A percentile compares a stretch with the other conserved stretches of the same genome.
These are phyloP conservation scores for Agaricus subrufescens DNA, from an alignment of 768 basidiomycete species.

Conservation along the genomic window DNA sequence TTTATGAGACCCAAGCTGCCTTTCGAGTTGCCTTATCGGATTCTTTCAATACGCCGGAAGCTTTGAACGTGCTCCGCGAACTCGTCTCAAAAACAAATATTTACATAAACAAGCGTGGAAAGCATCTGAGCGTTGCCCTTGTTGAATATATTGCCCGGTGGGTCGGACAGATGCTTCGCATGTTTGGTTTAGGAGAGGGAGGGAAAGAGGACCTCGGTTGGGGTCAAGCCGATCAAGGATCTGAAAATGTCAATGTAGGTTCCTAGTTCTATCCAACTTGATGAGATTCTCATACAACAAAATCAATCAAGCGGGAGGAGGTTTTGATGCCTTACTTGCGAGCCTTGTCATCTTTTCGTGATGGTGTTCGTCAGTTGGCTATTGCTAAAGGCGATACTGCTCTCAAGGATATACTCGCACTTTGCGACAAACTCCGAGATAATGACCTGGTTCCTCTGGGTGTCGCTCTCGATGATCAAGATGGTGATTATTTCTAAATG, in stretches of 20 bases:
- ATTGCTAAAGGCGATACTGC: slow-evolving; percentile 64
- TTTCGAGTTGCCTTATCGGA: slow-evolving; percentile 91
- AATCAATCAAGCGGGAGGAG: slow-evolving; percentile 63
- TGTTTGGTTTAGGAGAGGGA: slow-evolving; percentile 77
- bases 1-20: slow-evolving; percentile 65
- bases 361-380: slow-evolving; percentile 79
- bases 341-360: slow-evolving; percentile 84
- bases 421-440: slow-evolving; percentile 90
- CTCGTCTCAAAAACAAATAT: slow-evolving; percentile 83
- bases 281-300: background rate
- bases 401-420: slow-evolving; percentile 73
- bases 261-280: slow-evolving; percentile 3
- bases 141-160: slow-evolving; percentile 64
- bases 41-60: slow-evolving; percentile 93
- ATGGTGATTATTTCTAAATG: slow-evolving; percentile 47
- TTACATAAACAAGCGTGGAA: slow-evolving; percentile 71
- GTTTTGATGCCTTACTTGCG: slow-evolving; percentile 86
- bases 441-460: slow-evolving; percentile 89
- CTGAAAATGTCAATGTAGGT: slow-evolving; percentile 50
- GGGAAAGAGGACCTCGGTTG: slow-evolving; percentile 73
- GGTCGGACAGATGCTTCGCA: slow-evolving; percentile 69
- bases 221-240: slow-evolving; percentile 59
- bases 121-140: slow-evolving; percentile 53
- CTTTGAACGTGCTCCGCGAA: slow-evolving; percentile 70
- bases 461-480: slow-evolving; percentile 94